A percentile compares a stretch with the other conserved stretches of the same genome.
Evolutionary conservation across 768 basidiomycete genomes (phyloP).

Genomic region (Auricularia cornea): DNA sequence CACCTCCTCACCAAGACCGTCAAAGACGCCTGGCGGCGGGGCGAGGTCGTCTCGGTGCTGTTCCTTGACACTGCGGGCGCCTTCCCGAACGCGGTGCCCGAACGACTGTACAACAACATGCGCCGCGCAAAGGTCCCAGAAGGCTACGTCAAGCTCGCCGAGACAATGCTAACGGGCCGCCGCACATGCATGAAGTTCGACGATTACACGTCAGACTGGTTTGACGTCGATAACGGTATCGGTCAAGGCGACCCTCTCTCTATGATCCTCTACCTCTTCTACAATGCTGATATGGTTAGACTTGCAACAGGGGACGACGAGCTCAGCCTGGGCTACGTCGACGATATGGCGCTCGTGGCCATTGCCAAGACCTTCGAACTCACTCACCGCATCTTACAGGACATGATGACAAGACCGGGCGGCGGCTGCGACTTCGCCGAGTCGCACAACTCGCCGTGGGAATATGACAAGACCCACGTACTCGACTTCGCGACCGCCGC

Average conservation of each 20-base stretch:
- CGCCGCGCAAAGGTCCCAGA: background rate
- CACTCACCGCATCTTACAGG: background rate
- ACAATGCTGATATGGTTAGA: conserved; percentile 15
- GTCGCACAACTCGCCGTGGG: conserved; percentile 1
- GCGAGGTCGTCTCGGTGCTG: conserved; percentile 17
- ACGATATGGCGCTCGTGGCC: no score
- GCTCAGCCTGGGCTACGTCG: no score
- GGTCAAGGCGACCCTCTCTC: conserved; percentile 19
- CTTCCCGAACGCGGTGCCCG: no score
- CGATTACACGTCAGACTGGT: background rate
- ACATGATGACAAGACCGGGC: background rate
- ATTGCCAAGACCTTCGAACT: background rate
- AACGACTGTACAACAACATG: background rate
- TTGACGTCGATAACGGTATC: conserved; percentile 10
- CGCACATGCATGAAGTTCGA: background rate
- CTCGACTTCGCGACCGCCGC: background rate
- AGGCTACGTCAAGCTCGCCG: background rate
- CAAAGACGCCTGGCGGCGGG: conserved; percentile 25
- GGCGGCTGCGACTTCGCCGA: background rate
- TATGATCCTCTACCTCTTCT: conserved; percentile 14
- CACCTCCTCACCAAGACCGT: conserved; percentile 26
- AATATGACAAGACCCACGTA: background rate
- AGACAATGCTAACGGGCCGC: background rate
- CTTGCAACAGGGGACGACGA: conserved; percentile 1
- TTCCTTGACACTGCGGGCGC: no score